Evolutionary conservation across 1,139 yeast genomes (phyloP).

Genomic region (Suhomyces kunorum): DNA sequence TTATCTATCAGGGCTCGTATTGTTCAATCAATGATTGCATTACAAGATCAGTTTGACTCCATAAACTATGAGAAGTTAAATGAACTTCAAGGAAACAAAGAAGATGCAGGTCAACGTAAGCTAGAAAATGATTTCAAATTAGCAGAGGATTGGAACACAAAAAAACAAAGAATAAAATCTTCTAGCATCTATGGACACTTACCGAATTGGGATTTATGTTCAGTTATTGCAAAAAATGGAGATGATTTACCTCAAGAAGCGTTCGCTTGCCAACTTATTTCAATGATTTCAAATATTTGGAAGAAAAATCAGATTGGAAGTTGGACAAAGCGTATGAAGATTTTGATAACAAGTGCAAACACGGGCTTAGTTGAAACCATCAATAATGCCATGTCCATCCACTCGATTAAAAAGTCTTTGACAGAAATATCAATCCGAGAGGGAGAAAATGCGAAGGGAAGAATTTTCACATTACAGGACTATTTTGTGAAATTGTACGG

Average conservation of each 20-base stretch:
- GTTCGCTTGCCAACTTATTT: slow-evolving; percentile 90
- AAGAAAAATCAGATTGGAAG: slow-evolving; percentile 55
- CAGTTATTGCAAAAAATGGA: slow-evolving; percentile 95
- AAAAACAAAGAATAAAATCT: slow-evolving; percentile 74
- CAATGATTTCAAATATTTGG: slow-evolving; percentile 86
- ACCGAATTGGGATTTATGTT: slow-evolving; percentile 90
- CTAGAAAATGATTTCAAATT: slow-evolving; percentile 87
- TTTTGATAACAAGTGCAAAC: slow-evolving; percentile 83
- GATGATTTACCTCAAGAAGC: slow-evolving; percentile 96
- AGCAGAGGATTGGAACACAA: slow-evolving; percentile 91
- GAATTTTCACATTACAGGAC: slow-evolving; percentile 70
- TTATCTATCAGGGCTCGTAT: slow-evolving; percentile 73
- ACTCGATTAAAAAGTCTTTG: slow-evolving; percentile 87
- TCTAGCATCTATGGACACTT: slow-evolving; percentile 81
- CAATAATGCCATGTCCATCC: slow-evolving; percentile 88
- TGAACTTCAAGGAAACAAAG: slow-evolving; percentile 21
- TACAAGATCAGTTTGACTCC: slow-evolving; percentile 66
- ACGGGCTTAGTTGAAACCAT: slow-evolving; percentile 95
- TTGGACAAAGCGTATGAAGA: slow-evolving; percentile 94
- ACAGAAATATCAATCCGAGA: slow-evolving; percentile 69
- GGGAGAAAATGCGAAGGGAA: slow-evolving; percentile 68
- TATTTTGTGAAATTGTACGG: slow-evolving; percentile 81
- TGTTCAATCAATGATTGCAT: slow-evolving; percentile 82
- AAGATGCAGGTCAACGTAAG: slow-evolving; percentile 83
- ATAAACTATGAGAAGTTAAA: slow-evolving; percentile 52